phyloP scores from a whole-genome alignment of 176 grass and related monocot species.

The Chloris gayana region DNA sequence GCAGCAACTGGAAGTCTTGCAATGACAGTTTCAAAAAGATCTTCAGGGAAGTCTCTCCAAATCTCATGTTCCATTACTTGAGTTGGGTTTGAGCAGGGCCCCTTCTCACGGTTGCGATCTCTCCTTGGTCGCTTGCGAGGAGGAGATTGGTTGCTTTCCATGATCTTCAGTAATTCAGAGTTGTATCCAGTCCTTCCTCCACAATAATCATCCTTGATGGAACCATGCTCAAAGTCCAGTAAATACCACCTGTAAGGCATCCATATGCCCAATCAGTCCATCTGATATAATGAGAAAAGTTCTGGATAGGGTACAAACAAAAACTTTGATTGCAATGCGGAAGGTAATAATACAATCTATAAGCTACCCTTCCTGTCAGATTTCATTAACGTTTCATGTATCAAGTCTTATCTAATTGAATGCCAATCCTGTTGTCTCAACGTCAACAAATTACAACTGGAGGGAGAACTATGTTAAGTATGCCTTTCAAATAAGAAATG shows the following conservation, averaged over 20 bases:
- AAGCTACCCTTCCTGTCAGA: not conserved
- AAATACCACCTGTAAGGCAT: constrained; percentile 70
- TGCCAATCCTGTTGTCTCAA: not conserved
- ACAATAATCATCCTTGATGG: constrained; percentile 70
- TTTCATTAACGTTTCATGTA: not conserved
- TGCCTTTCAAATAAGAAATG: not conserved
- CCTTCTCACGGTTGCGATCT: constrained; percentile 53
- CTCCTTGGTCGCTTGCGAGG: constrained; percentile 59
- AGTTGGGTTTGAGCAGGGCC: constrained; percentile 51
- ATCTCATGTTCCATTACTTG: constrained; percentile 71
- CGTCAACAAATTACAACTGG: not conserved
- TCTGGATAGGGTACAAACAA: constrained; percentile 3
- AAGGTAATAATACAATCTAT: constrained; percentile 4
- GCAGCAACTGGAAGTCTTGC: constrained; percentile 81
- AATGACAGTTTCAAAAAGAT: constrained; percentile 83
- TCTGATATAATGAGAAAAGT: not conserved
- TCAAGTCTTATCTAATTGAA: not conserved
- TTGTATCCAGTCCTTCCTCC: constrained; percentile 53
- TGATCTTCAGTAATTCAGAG: constrained; percentile 55
- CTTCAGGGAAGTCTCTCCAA: constrained; percentile 92
- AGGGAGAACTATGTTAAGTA: not conserved
- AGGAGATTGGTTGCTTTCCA: constrained; percentile 60
- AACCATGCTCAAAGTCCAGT: constrained; percentile 68
- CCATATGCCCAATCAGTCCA: constrained; percentile 25
- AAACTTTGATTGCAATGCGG: not conserved